These are phyloP conservation scores for Pseudotsuga menziesii DNA, from an alignment of 75 land plant genomes.

Conservation along the genomic window DNA sequence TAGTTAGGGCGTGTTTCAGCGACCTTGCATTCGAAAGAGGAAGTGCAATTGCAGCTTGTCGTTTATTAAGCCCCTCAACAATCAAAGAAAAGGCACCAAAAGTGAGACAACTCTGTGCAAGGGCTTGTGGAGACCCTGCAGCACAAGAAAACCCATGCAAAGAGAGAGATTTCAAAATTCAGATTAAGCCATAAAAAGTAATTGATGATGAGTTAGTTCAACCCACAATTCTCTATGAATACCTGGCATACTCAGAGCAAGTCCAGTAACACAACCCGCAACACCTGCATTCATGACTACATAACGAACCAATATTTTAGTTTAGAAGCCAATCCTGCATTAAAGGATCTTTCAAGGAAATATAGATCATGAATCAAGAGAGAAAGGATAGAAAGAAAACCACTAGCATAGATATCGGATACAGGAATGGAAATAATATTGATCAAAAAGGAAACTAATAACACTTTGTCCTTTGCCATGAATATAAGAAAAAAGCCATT, in stretches of 20 bases:
- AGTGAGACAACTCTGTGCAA: constrained; percentile 76
- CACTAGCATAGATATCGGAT: not conserved
- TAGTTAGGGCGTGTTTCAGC: not conserved
- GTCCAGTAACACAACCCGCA: constrained; percentile 97
- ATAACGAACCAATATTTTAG: constrained; percentile 10
- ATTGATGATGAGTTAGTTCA: not conserved
- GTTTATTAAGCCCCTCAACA: constrained; percentile 66
- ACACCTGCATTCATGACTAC: constrained; percentile 91
- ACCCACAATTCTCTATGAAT: not conserved
- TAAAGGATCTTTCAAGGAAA: not conserved
- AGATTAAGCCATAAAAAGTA: not conserved
- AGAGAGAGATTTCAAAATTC: not conserved
- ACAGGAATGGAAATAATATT: not conserved
- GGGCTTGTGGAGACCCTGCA: constrained; percentile 76
- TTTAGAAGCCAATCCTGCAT: constrained; percentile 3
- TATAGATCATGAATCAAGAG: not conserved
- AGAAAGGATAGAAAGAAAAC: not conserved
- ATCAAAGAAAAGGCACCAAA: constrained; percentile 89
- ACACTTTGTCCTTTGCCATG: not conserved
- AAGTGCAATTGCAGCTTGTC: constrained; percentile 69
- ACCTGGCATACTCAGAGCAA: constrained; percentile 95
- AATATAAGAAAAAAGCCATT: not conserved
- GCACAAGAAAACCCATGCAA: constrained; percentile 3
- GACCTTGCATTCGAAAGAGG: constrained; percentile 5
- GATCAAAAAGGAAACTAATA: not conserved